phyloP scores from a whole-genome alignment of 2,329 filamentous ascomycete species.

The Fusarium marasasianum region DNA sequence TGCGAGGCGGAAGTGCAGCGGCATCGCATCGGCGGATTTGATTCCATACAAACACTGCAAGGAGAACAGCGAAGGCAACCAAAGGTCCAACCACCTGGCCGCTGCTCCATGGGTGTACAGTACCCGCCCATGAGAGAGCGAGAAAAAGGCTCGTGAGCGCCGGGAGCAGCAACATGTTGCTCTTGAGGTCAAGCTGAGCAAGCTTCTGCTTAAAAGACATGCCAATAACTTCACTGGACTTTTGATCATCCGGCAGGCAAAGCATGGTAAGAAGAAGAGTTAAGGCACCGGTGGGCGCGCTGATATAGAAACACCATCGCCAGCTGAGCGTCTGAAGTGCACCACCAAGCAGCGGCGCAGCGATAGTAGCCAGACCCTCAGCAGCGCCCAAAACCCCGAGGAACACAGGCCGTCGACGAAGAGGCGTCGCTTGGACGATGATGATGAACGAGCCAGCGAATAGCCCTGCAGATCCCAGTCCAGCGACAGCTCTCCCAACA shows the following conservation, averaged over 20 bases:
- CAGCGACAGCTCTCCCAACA: slow-evolving; percentile 56
- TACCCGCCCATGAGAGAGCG: slow-evolving; percentile 58
- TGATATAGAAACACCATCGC: slow-evolving; percentile 51
- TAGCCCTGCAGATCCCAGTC: slow-evolving; percentile 54
- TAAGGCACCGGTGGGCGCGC: slow-evolving; percentile 36
- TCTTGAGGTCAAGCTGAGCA: slow-evolving; percentile 30
- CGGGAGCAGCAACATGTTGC: slow-evolving; percentile 40
- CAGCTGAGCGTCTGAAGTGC: slow-evolving; percentile 43
- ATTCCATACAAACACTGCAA: background rate
- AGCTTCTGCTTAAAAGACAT: background rate
- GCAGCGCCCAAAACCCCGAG: slow-evolving; percentile 18
- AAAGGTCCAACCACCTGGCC: slow-evolving; percentile 45
- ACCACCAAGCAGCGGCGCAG: slow-evolving; percentile 42
- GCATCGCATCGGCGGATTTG: slow-evolving; percentile 1
- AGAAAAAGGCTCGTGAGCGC: slow-evolving; percentile 56
- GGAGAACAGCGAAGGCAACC: background rate
- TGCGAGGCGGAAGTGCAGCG: slow-evolving; percentile 54
- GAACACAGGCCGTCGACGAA: background rate
- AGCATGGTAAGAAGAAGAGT: slow-evolving; percentile 5
- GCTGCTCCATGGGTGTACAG: slow-evolving; percentile 40
- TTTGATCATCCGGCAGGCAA: background rate
- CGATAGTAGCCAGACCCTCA: slow-evolving; percentile 27
- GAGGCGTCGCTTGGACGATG: background rate
- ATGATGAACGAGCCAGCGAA: slow-evolving; percentile 47
- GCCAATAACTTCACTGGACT: rapidly evolving